These are phyloP conservation scores for Mycena citricolor DNA, from an alignment of 1,284 basidiomycete species.

Conservation along the genomic window DNA sequence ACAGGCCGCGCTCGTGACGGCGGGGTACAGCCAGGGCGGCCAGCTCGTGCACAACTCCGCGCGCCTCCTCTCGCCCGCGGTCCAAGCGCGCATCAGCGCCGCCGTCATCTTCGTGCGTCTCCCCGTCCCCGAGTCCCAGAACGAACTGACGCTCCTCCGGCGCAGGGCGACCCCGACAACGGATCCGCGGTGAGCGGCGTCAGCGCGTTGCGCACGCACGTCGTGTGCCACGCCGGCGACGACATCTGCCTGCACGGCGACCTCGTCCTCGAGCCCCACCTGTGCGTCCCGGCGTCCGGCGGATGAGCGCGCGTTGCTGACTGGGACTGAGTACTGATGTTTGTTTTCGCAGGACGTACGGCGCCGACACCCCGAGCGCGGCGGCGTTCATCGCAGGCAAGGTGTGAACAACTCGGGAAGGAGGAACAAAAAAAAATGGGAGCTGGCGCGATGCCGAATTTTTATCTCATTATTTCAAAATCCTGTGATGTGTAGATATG, in stretches of 20 bases:
- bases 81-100: constrained; percentile 12
- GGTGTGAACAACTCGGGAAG: too few relatives aligned
- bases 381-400: background rate
- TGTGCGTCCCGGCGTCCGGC: constrained; percentile 13
- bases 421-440: too few relatives aligned
- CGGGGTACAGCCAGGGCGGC: constrained; percentile 16
- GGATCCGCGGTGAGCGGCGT: constrained; percentile 12
- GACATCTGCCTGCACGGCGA: constrained; percentile 13
- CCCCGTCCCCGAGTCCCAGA: too few relatives aligned
- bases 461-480: too few relatives aligned
- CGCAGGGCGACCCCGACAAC: constrained; percentile 20
- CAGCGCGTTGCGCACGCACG: constrained; percentile 1
- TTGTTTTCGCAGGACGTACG: constrained; percentile 1
- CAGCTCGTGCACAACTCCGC: constrained; percentile 22
- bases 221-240: constrained; percentile 17
- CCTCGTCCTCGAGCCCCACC: constrained; percentile 10
- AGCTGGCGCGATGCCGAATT: too few relatives aligned
- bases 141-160: too few relatives aligned
- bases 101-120: constrained; percentile 18
- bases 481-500: too few relatives aligned
- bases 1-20: too few relatives aligned
- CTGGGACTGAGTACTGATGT: too few relatives aligned
- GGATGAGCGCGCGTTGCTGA: too few relatives aligned
- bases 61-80: constrained; percentile 11
- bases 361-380: background rate